Evolutionary conservation across 2,329 filamentous ascomycete genomes (phyloP), one percentile per base, ranked within the genome.

Genomic region (Lecanicillium sp.): DNA sequence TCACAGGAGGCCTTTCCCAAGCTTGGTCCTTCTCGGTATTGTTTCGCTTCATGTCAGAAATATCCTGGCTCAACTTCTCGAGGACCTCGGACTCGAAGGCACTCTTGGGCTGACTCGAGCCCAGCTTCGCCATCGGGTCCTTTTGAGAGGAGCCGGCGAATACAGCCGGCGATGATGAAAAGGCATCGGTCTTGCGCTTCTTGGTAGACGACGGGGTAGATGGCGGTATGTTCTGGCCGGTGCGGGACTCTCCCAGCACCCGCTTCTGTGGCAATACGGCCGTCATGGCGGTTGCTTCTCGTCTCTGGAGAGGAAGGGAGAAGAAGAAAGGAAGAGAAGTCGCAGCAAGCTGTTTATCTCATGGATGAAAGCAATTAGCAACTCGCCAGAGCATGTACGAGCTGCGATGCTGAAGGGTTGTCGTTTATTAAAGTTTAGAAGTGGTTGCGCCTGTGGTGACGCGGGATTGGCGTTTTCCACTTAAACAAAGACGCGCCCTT

Each of bases 61-160:
- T 89, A 56, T 95, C 88, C 62, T 96, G 90, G 45, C 87, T 92
- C 62, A 98, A 76, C 68, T 94, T 95, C 70, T 95, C 90, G 45
- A 98, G 72, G 3, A 95, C 86, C 56, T 95, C 88, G 42, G 84
- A 82, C 62, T 96, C 92, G 58, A 98, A 98, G 40, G 83, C 76
- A 58, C 88, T 95, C 66, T 94, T 95, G 13, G 77, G 76, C 60
- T 89, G 86, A 50, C 75, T 89, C 2, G 84, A 90, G 45, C 75
- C 71, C 20, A 60, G 35, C 43, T 79, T 57, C 54, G 78, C 80
- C 46, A 73, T 75, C 48, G 75, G 74, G 9, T 64, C 68, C n/a
- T 65, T 70, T 55, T 73, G 75, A 48, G 83, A 75, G 4, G 81
- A 80, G 39, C 77, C 73, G 39, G 73, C 75, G 50, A 84, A 71